Conservation (phyloP, 208 protist species). For the Novymonas esmeraldas region DNA sequence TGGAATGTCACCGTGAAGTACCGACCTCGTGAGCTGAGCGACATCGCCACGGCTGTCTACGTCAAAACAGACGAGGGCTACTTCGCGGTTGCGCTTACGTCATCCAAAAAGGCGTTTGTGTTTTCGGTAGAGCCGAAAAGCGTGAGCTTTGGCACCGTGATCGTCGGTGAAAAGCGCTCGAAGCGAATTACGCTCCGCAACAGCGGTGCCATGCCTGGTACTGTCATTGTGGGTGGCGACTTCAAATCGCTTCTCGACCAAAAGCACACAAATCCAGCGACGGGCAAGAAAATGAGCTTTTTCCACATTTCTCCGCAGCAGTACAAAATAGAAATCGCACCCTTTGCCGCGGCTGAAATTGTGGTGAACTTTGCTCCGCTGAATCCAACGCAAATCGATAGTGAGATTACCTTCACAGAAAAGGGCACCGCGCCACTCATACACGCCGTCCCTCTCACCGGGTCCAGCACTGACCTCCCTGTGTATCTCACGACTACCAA, state of each 20-base stretch:
- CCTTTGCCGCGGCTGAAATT: conserved; percentile 46
- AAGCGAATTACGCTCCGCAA: conserved; percentile 71
- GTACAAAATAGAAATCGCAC: conserved; percentile 51
- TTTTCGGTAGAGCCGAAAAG: conserved; percentile 39
- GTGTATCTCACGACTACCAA: conserved; percentile 66
- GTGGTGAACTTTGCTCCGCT: conserved; percentile 62
- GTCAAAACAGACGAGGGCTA: conserved; percentile 68
- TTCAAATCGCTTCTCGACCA: conserved; percentile 62
- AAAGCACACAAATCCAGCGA: conserved; percentile 48
- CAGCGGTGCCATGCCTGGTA: conserved; percentile 61
- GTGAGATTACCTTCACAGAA: conserved; percentile 57
- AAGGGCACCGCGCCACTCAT: conserved; percentile 24
- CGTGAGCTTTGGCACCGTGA: conserved; percentile 81
- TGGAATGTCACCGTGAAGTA: conserved; percentile 72
- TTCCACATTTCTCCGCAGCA: conserved; percentile 52
- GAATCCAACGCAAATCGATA: conserved; percentile 34
- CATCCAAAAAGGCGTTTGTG: conserved; percentile 46
- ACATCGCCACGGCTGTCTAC: conserved; percentile 67
- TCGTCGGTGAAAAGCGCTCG: conserved; percentile 60
- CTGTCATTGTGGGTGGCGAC: conserved; percentile 59
- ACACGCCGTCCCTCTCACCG: conserved; percentile 46
- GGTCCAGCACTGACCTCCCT: conserved; percentile 56
- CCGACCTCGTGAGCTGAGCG: conserved; percentile 52
- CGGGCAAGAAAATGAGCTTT: conserved; percentile 31
- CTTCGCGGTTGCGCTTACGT: conserved; percentile 66